phyloP scores from a whole-genome alignment of 2,329 filamentous ascomycete species.

The Fusarium chlamydosporum region DNA sequence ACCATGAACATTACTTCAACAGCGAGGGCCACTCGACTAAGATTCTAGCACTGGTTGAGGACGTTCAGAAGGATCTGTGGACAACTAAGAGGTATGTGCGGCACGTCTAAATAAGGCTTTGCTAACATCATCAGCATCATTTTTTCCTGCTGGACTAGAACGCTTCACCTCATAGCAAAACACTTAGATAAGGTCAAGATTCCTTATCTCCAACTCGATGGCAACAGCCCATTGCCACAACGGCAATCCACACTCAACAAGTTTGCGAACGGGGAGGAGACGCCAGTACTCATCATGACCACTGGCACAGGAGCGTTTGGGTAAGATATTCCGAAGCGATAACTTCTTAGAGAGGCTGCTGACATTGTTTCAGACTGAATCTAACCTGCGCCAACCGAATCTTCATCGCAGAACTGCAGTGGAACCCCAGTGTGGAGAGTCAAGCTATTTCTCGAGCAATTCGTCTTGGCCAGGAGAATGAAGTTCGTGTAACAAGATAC shows the following conservation, averaged over 20 bases:
- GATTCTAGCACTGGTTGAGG: background rate
- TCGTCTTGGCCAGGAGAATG: constrained; percentile 60
- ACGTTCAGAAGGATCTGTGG: constrained; percentile 12
- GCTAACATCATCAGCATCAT: constrained; percentile 55
- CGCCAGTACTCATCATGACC: constrained; percentile 65
- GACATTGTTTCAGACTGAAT: constrained; percentile 57
- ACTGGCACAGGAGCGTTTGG: constrained; percentile 66
- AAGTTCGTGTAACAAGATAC: constrained; percentile 63
- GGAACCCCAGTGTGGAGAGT: constrained; percentile 67
- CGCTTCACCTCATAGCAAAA: constrained; percentile 56
- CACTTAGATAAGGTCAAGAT: constrained; percentile 52
- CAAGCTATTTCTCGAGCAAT: constrained; percentile 66
- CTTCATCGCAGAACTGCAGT: constrained; percentile 67
- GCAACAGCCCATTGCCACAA: constrained; percentile 55
- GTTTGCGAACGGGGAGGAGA: constrained; percentile 52
- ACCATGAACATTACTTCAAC: constrained; percentile 15
- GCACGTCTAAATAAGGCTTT: rapidly evolving
- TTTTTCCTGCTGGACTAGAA: constrained; percentile 63
- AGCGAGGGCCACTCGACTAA: background rate
- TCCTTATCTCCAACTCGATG: constrained; percentile 60
- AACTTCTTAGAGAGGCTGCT: rapidly evolving
- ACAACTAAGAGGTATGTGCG: background rate
- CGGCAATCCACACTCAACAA: constrained; percentile 57
- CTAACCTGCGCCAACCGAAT: constrained; percentile 63
- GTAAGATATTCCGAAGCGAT: constrained; percentile 47